Conservation (phyloP, 371 early-diverging fungal genomes). For the Blyttiomyces sp. region DNA sequence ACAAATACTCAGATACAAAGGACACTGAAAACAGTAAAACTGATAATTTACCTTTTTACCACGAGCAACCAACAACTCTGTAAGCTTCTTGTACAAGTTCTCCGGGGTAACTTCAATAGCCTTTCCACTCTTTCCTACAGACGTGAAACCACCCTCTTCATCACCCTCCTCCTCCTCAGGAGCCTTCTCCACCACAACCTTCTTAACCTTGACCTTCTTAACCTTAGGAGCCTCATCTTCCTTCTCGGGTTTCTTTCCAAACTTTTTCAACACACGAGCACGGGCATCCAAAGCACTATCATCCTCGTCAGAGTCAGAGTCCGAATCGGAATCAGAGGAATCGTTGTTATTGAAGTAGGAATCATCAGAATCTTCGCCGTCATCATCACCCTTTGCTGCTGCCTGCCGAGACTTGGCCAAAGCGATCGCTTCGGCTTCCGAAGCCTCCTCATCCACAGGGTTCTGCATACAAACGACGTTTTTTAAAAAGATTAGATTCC, state of each 20-base stretch:
- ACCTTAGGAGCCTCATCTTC: slow-evolving; percentile 12
- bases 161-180: slow-evolving; percentile 25
- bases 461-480: slow-evolving; percentile 14
- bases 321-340: background rate
- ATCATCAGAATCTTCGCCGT: slow-evolving; percentile 12
- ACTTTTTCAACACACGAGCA: slow-evolving; percentile 15
- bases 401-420: background rate
- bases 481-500: background rate
- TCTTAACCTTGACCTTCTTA: slow-evolving; percentile 3
- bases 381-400: slow-evolving; percentile 7
- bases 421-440: slow-evolving; percentile 38
- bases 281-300: slow-evolving; percentile 6
- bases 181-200: slow-evolving; percentile 2
- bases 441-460: slow-evolving; percentile 37
- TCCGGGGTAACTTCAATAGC: slow-evolving; percentile 60
- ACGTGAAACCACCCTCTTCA: slow-evolving; percentile 64
- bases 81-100: slow-evolving; percentile 75
- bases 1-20: background rate
- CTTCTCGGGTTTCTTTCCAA: slow-evolving; percentile 18
- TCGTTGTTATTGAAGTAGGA: slow-evolving; percentile 8
- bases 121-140: slow-evolving; percentile 84
- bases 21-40: slow-evolving; percentile 25
- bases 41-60: slow-evolving; percentile 97
- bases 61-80: slow-evolving; percentile 77
- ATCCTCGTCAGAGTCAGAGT: slow-evolving; percentile 24